Percentiles rank a stretch among this genome's conserved stretches.
These are phyloP conservation scores for Monosporascus cannonballus DNA, from an alignment of 2,329 filamentous ascomycete species.

Conservation along the genomic window DNA sequence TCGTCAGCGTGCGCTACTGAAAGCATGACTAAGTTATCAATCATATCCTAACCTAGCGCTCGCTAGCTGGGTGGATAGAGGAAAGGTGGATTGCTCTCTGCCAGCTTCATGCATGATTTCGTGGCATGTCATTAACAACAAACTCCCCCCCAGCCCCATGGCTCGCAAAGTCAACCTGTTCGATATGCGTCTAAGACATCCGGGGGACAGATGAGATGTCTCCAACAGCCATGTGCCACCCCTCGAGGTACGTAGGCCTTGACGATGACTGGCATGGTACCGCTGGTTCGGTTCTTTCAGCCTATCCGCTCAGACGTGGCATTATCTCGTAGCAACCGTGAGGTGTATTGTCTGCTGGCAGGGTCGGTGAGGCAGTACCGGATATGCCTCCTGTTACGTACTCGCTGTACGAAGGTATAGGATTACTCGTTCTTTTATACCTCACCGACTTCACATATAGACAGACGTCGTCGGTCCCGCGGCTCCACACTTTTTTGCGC, in stretches of 20 bases:
- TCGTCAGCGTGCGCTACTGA: not conserved
- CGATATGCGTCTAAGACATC: slow-evolving; percentile 17
- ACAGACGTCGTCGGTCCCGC: slow-evolving; percentile 18
- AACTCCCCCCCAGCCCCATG: slow-evolving; percentile 26
- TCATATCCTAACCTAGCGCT: slow-evolving; percentile 19
- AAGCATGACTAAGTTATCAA: slow-evolving; percentile 14
- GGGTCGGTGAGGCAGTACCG: slow-evolving; percentile 23
- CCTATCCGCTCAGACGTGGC: not conserved
- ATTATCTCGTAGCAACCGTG: not conserved
- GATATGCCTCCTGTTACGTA: slow-evolving; percentile 13
- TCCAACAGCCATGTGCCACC: slow-evolving; percentile 7
- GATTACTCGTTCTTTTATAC: slow-evolving; percentile 23
- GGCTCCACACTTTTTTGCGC: slow-evolving; percentile 23
- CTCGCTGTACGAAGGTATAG: slow-evolving; percentile 5
- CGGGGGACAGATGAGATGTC: slow-evolving; percentile 8
- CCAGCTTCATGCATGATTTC: slow-evolving; percentile 39
- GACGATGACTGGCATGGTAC: not conserved
- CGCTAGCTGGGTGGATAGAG: slow-evolving; percentile 19
- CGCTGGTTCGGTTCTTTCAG: slow-evolving; percentile 3
- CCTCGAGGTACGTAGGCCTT: slow-evolving; percentile 1
- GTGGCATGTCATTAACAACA: slow-evolving; percentile 33
- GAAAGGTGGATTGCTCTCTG: slow-evolving; percentile 28
- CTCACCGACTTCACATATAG: slow-evolving; percentile 26
- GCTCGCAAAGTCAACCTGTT: slow-evolving; percentile 28
- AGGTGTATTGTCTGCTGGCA: slow-evolving; percentile 15